Percentiles rank a stretch among this genome's conserved stretches.
Conservation (phyloP, 1,284 basidiomycete genomes). For the Microbotryum scabiosae region DNA sequence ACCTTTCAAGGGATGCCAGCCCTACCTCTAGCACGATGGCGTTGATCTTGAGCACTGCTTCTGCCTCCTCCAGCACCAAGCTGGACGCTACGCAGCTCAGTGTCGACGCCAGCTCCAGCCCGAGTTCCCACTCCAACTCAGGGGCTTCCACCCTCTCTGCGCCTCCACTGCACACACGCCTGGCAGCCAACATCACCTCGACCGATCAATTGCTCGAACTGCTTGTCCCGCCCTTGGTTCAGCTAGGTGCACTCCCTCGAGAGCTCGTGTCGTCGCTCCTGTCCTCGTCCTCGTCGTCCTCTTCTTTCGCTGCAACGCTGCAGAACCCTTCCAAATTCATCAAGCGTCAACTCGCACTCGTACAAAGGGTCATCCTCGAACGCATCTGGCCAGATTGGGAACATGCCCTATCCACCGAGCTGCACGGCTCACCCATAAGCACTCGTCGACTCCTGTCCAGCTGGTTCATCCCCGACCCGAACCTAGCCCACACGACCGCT, state of each 20-base stretch:
- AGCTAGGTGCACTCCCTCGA: conserved; percentile 51
- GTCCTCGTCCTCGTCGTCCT: conserved; percentile 36
- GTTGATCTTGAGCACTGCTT: no score
- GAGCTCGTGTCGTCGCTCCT: background rate
- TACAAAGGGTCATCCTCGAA: conserved; percentile 59
- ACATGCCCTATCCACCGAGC: conserved; percentile 45
- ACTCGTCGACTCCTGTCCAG: conserved; percentile 51
- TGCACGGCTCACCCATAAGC: conserved; percentile 44
- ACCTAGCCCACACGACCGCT: conserved; percentile 16
- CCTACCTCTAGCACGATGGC: no score
- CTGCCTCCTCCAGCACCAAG: no score
- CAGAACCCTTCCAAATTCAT: conserved; percentile 48
- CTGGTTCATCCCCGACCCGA: conserved; percentile 19
- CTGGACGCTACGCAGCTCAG: no score
- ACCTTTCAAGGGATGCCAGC: no score
- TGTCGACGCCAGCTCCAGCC: no score
- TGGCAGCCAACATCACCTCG: conserved; percentile 46
- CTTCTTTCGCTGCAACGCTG: conserved; percentile 34
- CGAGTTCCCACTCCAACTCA: no score
- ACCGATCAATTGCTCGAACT: conserved; percentile 49
- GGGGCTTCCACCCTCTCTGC: no score
- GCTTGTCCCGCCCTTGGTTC: conserved; percentile 52
- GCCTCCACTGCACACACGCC: background rate
- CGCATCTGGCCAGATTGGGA: conserved; percentile 63
- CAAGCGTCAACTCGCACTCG: conserved; percentile 36